Percentiles rank a stretch among this genome's conserved stretches.
Conservation (phyloP, 345 rosid species). For the Dipteronia sinensis region DNA sequence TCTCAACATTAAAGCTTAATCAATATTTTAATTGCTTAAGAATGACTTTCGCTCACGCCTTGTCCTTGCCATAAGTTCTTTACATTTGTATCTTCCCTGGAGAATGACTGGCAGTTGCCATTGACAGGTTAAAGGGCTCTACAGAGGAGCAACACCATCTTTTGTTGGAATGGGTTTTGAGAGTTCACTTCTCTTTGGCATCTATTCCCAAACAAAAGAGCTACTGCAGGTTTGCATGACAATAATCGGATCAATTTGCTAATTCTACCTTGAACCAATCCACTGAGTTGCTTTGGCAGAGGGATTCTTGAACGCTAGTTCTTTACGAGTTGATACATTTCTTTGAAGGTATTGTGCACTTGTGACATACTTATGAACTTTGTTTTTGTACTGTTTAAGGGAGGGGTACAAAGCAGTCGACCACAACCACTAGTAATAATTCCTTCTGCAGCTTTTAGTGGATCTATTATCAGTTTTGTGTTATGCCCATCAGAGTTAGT, state of each 20-base stretch:
- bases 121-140: constrained; percentile 82
- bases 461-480: constrained; percentile 86
- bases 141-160: constrained; percentile 87
- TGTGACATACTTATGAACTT: constrained; percentile 6
- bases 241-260: constrained; percentile 19
- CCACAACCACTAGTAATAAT: constrained; percentile 68
- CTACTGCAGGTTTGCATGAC: constrained; percentile 56
- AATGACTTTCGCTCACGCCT: neutral
- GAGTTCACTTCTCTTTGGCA: constrained; percentile 87
- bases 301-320: constrained; percentile 4
- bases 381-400: constrained; percentile 38
- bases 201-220: constrained; percentile 92
- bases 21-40: neutral
- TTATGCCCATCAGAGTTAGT: constrained; percentile 87
- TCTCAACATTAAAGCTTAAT: neutral
- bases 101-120: constrained; percentile 15
- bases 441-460: constrained; percentile 92
- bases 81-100: neutral
- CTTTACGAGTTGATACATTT: neutral
- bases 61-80: neutral
- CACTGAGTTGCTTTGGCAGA: constrained; percentile 3
- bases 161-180: constrained; percentile 90
- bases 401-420: constrained; percentile 47
- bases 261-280: neutral
- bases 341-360: constrained; percentile 2